Conservation (phyloP, 805 yeast genomes). For the Maudiozyma serrabonitensis region DNA sequence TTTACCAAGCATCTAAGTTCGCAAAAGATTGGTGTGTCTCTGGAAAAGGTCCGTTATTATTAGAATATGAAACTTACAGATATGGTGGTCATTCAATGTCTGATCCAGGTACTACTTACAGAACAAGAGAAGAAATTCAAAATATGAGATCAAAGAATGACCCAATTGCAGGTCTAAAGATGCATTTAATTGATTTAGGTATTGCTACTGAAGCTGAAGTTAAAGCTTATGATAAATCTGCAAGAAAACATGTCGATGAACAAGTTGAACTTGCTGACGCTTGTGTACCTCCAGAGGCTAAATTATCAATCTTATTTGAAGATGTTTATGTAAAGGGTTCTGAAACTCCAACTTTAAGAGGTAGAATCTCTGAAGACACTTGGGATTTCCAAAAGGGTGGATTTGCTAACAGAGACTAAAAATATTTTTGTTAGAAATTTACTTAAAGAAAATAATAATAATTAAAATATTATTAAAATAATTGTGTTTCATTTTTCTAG, state of each 20-base stretch:
- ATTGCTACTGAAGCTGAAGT: slow-evolving; percentile 93
- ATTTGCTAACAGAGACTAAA: slow-evolving; percentile 29
- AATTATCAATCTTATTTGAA: slow-evolving; percentile 87
- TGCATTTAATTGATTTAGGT: slow-evolving; percentile 66
- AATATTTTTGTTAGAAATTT: too few species aligned
- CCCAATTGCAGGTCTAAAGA: slow-evolving; percentile 94
- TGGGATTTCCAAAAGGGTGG: slow-evolving; percentile 60
- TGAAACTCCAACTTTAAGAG: slow-evolving; percentile 88
- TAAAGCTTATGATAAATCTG: slow-evolving; percentile 89
- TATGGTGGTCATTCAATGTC: slow-evolving; percentile 99
- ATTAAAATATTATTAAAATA: too few species aligned
- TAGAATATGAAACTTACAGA: slow-evolving; percentile 97
- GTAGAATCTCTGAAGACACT: slow-evolving; percentile 92
- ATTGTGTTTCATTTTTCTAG: too few species aligned
- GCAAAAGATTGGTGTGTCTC: slow-evolving; percentile 92
- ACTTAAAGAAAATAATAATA: too few species aligned
- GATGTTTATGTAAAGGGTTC: slow-evolving; percentile 94
- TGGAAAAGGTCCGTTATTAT: slow-evolving; percentile 92
- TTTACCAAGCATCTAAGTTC: slow-evolving; percentile 90
- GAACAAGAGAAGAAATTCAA: slow-evolving; percentile 99
- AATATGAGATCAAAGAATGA: slow-evolving; percentile 98
- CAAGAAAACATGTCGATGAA: slow-evolving; percentile 90
- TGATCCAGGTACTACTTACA: slow-evolving; percentile 99
- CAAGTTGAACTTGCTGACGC: slow-evolving; percentile 91
- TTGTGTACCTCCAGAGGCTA: slow-evolving; percentile 91